phyloP scores from a whole-genome alignment of 1,284 basidiomycete genomes.

The Xerocomus minutiporus region DNA sequence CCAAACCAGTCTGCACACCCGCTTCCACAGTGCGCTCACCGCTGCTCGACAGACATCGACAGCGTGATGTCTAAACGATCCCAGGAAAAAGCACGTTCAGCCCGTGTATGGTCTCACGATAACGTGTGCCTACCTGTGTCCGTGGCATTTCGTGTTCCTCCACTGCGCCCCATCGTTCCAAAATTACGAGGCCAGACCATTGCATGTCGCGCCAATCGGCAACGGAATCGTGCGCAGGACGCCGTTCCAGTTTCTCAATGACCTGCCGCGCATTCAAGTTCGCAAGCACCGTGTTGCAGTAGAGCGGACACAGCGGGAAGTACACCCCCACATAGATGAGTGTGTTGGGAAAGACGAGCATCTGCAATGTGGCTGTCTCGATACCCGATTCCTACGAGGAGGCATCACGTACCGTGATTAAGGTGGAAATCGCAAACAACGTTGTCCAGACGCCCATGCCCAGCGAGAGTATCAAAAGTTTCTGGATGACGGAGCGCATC shows the following conservation, averaged over 20 bases:
- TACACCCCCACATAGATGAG: slow-evolving; percentile 22
- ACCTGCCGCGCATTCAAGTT: slow-evolving; percentile 27
- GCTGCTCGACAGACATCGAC: slow-evolving; percentile 4
- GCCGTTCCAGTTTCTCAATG: slow-evolving; percentile 12
- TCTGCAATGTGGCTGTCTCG: slow-evolving; percentile 2
- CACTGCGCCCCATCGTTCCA: not conserved
- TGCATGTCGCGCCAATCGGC: slow-evolving; percentile 4
- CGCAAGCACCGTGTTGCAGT: slow-evolving; percentile 30
- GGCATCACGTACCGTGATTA: slow-evolving; percentile 12
- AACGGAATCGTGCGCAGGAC: slow-evolving; percentile 5
- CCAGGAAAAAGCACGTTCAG: not conserved
- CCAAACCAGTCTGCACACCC: slow-evolving; percentile 13
- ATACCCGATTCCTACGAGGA: not conserved
- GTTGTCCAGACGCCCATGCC: slow-evolving; percentile 22
- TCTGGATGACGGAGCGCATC: slow-evolving; percentile 19
- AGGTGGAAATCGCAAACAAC: slow-evolving; percentile 15
- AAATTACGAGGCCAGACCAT: not conserved
- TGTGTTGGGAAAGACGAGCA: slow-evolving; percentile 12
- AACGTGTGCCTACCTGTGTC: not conserved
- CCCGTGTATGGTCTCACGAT: not conserved
- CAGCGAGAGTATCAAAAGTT: slow-evolving; percentile 19
- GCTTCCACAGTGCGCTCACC: not conserved
- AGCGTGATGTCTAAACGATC: slow-evolving; percentile 1
- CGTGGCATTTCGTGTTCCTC: slow-evolving; percentile 3
- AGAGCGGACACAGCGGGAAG: slow-evolving; percentile 31